These are phyloP conservation scores for Trichomonas gallinae DNA, from an alignment of 208 protist genomes.

Conservation along the genomic window DNA sequence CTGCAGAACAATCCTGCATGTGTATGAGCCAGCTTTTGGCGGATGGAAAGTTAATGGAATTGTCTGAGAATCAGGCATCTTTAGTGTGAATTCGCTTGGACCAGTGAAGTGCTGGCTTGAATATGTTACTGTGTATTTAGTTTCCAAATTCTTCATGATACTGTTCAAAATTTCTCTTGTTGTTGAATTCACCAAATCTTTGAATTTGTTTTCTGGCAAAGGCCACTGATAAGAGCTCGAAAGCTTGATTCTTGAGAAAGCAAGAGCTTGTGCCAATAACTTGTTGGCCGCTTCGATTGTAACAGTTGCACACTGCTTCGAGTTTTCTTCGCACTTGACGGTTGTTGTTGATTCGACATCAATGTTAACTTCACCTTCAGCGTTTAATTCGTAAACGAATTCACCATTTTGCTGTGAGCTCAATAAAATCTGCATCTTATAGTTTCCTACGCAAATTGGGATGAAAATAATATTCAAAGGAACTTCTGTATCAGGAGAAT, in stretches of 20 bases:
- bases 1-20: background rate
- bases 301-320: background rate
- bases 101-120: background rate
- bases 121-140: background rate
- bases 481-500: background rate
- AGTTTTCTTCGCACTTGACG: background rate
- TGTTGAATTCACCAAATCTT: background rate
- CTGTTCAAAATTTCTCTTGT: background rate
- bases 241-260: background rate
- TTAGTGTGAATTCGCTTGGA: background rate
- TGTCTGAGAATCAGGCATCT: background rate
- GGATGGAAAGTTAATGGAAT: background rate
- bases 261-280: background rate
- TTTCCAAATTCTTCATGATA: background rate
- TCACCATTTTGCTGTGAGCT: background rate
- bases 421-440: background rate
- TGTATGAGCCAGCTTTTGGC: background rate
- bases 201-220: background rate
- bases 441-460: background rate
- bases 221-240: background rate
- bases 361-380: background rate
- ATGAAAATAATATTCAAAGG: background rate
- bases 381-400: background rate
- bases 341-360: background rate
- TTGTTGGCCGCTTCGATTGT: background rate